Base-by-base conservation (phyloP, 2,329 filamentous ascomycete genomes). In the Grosmannia penicillata region DNA sequence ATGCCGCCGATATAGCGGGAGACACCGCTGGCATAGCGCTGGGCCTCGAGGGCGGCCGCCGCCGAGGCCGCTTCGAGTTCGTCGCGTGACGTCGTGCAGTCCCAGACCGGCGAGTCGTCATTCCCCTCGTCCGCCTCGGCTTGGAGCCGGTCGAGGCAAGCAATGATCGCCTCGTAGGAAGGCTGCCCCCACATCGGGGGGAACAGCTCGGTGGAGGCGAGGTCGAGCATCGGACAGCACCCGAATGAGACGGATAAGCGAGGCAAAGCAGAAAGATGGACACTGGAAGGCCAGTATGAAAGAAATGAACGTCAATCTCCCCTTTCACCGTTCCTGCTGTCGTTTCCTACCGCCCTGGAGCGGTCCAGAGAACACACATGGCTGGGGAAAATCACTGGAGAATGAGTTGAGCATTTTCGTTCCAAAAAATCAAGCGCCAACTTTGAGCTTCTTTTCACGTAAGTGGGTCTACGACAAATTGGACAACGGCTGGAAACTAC, bases 131-230 rank as follows among this genome's bases (percentile, higher is more conserved):
- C 13, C 2, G 21, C 18, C 4, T 6, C 8, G 32, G 13, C 21
- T n/a, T n/a, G n/a, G 6, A 94, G 68, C 22, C 72, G 61, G 25
- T 71, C 59, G n/a, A 95, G 71, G 21, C 74, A 72, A 21, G 66
- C 59, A 36, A 84, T 58, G 33, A 95, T 66, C 5, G 69, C 65
- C 24, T 64, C 59, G 42, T 73, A 77, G 17, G 75, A 64, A 7
- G 87, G 87, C 51, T 74, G 79, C 49, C 79, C 72, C 68, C 86
- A 84, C 45, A 89, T 68, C 51, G 86, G 82, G n/a, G 86, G 84
- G 21, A 94, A 72, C 52, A 89, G 82, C 41, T 59, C 57, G 40
- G 58, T 50, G 38, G 58, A 52, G 24, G 27, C 32, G 30, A 37
- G 25, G 21, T 27, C 33, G 25, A 33, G 33, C 36, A 39, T 29